Base-by-base conservation (phyloP, 164 flowering plant genomes). In the Umbellularia californica region DNA sequence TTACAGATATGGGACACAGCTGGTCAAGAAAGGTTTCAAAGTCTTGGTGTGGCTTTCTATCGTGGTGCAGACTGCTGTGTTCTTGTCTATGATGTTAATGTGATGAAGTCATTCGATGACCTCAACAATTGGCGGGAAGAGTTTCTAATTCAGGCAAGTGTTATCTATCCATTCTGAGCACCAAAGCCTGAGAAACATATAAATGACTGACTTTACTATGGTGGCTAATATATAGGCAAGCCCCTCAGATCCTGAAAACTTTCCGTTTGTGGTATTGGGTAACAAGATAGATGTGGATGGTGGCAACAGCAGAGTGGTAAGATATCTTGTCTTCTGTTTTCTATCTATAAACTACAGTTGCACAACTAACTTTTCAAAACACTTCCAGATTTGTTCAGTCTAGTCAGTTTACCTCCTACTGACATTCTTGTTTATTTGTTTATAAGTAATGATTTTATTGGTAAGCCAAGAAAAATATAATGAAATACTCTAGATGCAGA, bases 51-150 rank as follows among this genome's bases (percentile, higher is more conserved):
- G 75, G 97, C 97, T 52, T 93, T 93, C 75, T 92, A 93, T 78
- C 90, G 98, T 73, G 97, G 97, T 75, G 98, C 98, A 58, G 98
- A 93, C 78, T 91, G 96, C 77, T 93, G 98, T 82, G 95, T 93
- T 78, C 92, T 93, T 77, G 96, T 89, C 15, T 86, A 93, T 81
- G 97, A 93, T 87, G 97, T 93, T 65, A 93, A 93, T 82, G 92
- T 90, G 51, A 83, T 81, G 87, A 93, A 93, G 75, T 93, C 98
- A 71, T 93, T 93, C 77, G 97, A 93, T 1, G 83, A 88, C 75
- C 92, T 93, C 58, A 90, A 90, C 81, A 88, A 90, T 74, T 93
- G 98, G 98, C 71, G 95, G 33, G 97, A 92, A 77, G 97, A 93
- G 79, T 93, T 93, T 83, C 85, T 90, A 62, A 85, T 90, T 85